Percentiles rank a stretch among this genome's conserved stretches.
Evolutionary conservation across 768 basidiomycete genomes (phyloP).

Genomic region (Paxillus rubicundulus): DNA sequence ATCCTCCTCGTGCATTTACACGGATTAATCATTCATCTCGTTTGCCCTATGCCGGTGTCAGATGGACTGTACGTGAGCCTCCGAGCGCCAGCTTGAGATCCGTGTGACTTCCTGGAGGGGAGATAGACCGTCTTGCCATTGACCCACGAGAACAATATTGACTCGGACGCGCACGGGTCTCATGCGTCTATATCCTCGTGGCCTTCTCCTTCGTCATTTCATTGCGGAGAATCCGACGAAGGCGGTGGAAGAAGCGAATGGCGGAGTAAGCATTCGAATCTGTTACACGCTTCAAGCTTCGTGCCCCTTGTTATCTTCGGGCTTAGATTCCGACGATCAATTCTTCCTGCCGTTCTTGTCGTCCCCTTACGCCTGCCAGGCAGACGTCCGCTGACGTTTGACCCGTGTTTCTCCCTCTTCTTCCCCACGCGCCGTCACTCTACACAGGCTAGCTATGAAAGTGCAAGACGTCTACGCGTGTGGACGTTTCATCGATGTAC

Average conservation of each 20-base stretch:
- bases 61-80: constrained; percentile 5
- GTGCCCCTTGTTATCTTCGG: constrained; percentile 16
- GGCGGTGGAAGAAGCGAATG: not conserved
- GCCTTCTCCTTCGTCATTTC: not conserved
- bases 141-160: not conserved
- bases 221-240: constrained; percentile 10
- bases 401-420: not conserved
- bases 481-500: not conserved
- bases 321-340: constrained; percentile 20
- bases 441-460: constrained; percentile 17
- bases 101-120: not conserved
- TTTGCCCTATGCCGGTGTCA: not conserved
- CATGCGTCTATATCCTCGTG: not conserved
- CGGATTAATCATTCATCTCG: not conserved
- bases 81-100: constrained; percentile 15
- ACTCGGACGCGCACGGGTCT: not conserved
- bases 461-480: constrained; percentile 22
- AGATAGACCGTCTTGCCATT: not conserved
- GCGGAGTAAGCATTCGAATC: not conserved
- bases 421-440: constrained; percentile 19
- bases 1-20: not conserved
- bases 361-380: not conserved
- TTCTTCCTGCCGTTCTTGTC: not conserved
- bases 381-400: constrained; percentile 1
- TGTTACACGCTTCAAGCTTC: constrained; percentile 2